These are phyloP conservation scores for Ilyonectria mors-panacis DNA, from an alignment of 2,329 filamentous ascomycete genomes.

Conservation along the genomic window DNA sequence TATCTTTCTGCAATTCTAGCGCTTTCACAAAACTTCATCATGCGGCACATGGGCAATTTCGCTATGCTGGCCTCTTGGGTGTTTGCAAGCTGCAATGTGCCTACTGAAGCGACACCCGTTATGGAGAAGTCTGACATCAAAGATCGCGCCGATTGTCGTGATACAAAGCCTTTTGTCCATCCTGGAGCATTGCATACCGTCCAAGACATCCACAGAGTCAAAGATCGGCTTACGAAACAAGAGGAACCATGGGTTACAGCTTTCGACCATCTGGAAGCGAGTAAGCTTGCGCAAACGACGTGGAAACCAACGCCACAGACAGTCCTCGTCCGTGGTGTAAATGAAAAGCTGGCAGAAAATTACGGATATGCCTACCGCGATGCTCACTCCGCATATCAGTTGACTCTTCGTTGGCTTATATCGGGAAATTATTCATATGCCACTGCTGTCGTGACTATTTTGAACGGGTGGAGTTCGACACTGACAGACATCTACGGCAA, in stretches of 20 bases:
- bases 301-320: constrained; percentile 13
- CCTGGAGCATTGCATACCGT: constrained; percentile 16
- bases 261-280: constrained; percentile 17
- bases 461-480: constrained; percentile 56
- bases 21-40: neutral
- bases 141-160: neutral
- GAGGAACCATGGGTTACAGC: constrained; percentile 20
- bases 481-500: constrained; percentile 53
- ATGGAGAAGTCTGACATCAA: neutral
- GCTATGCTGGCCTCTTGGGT: neutral
- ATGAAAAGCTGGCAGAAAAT: constrained; percentile 1
- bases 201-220: constrained; percentile 10
- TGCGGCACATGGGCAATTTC: neutral
- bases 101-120: neutral
- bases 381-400: constrained; percentile 17
- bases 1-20: neutral
- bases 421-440: constrained; percentile 55
- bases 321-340: constrained; percentile 16
- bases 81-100: neutral
- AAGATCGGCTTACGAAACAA: neutral
- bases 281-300: constrained; percentile 5
- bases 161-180: constrained; percentile 8
- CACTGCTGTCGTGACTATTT: constrained; percentile 53
- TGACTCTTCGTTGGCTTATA: constrained; percentile 56
- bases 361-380: constrained; percentile 20